Percentiles rank a stretch among this genome's conserved stretches.
Evolutionary conservation across 805 yeast genomes (phyloP).

Genomic region (Wickerhamomyces strasburgensis): DNA sequence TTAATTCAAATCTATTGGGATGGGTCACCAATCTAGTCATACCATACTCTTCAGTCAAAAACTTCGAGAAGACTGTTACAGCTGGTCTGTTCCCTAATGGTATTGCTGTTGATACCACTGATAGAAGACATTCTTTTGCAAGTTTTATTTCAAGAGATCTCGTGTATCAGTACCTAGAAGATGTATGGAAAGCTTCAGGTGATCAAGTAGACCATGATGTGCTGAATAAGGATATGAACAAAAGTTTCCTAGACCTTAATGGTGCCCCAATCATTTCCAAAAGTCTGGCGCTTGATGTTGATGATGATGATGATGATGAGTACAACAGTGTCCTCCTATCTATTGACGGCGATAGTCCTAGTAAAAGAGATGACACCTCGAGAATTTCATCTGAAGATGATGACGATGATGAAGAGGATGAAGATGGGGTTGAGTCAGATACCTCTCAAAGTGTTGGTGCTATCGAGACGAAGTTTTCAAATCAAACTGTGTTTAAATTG

Average conservation of each 20-base stretch:
- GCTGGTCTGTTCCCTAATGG: conserved; percentile 93
- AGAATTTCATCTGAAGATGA: conserved; percentile 19
- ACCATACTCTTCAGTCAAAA: conserved; percentile 62
- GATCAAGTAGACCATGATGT: conserved; percentile 1
- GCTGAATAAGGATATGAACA: neutral
- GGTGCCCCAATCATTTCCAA: conserved; percentile 17
- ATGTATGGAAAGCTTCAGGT: conserved; percentile 20
- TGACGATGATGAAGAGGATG: conserved; percentile 28
- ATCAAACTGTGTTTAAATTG: conserved; percentile 30
- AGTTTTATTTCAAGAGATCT: conserved; percentile 80
- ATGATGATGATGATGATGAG: conserved; percentile 17
- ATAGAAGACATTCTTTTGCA: conserved; percentile 67
- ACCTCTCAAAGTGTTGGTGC: conserved; percentile 6
- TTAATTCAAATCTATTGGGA: conserved; percentile 81
- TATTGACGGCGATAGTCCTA: conserved; percentile 35
- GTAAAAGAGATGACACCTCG: conserved; percentile 17
- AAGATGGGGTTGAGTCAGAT: conserved; percentile 21
- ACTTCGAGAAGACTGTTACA: conserved; percentile 76
- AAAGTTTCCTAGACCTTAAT: conserved; percentile 3
- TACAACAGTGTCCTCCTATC: conserved; percentile 38
- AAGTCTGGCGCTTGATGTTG: conserved; percentile 5
- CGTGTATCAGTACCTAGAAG: conserved; percentile 56
- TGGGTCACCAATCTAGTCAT: conserved; percentile 84
- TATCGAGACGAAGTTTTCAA: conserved; percentile 9
- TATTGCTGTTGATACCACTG: conserved; percentile 35